A percentile compares a stretch with the other conserved stretches of the same genome.
Conservation (phyloP, 805 yeast species). For the Candida vartiovaarae region DNA sequence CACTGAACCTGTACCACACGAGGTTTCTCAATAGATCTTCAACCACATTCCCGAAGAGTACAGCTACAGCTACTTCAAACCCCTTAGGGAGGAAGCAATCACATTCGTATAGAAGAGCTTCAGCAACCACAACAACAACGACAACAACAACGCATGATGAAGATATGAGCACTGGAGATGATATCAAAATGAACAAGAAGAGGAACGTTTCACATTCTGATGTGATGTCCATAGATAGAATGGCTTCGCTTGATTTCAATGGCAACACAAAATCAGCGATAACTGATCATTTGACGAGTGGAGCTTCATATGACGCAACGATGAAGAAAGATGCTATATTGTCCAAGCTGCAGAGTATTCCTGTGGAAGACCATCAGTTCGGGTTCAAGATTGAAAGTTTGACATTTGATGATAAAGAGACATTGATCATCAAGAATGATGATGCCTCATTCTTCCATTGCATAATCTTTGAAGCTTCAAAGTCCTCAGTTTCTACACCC, state of each 20-base stretch:
- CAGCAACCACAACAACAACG: conserved; percentile 3
- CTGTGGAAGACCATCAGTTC: conserved; percentile 25
- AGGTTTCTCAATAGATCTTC: conserved; percentile 30
- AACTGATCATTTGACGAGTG: conserved; percentile 35
- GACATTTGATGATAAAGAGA: conserved; percentile 50
- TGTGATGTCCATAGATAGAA: conserved; percentile 35
- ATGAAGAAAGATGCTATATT: conserved; percentile 65
- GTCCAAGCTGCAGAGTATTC: conserved; percentile 45
- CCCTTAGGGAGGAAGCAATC: conserved; percentile 17
- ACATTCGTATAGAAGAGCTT: conserved; percentile 12
- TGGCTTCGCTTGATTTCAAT: conserved; percentile 36
- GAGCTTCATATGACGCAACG: conserved; percentile 26
- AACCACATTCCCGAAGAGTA: not conserved
- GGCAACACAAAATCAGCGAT: conserved; percentile 33
- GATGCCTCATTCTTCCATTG: conserved; percentile 37
- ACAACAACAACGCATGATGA: not conserved
- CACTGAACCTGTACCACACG: conserved; percentile 49
- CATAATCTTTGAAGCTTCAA: conserved; percentile 37
- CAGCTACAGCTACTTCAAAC: too few species aligned
- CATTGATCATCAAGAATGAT: conserved; percentile 47
- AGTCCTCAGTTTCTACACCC: conserved; percentile 26
- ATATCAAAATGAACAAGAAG: conserved; percentile 18
- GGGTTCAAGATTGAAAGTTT: conserved; percentile 32
- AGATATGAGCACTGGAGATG: conserved; percentile 2
- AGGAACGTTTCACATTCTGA: conserved; percentile 33